Conservation (phyloP, 805 yeast species). For the Metschnikowia gruessii region DNA sequence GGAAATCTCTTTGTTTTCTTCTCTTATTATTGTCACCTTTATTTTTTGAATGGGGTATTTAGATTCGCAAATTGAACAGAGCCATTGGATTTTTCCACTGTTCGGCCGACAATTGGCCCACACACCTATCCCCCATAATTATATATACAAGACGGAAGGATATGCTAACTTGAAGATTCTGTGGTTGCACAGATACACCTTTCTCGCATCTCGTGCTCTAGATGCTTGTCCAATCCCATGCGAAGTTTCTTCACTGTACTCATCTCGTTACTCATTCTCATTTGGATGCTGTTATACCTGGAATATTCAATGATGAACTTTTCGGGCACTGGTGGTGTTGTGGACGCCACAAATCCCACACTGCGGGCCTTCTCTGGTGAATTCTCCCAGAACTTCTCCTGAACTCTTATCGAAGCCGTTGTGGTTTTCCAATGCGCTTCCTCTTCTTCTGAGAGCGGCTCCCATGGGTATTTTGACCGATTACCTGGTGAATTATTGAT, state of each 20-base stretch:
- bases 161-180: not conserved
- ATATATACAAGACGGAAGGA: not conserved
- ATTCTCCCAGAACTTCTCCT: conserved; percentile 8
- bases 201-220: conserved; percentile 11
- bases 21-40: too few species aligned
- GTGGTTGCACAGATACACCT: conserved; percentile 3
- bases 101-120: not conserved
- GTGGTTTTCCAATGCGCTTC: conserved; percentile 5
- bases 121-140: not conserved
- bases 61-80: too few species aligned
- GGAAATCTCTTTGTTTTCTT: too few species aligned
- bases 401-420: not conserved
- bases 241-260: conserved; percentile 9
- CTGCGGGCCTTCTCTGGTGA: not conserved
- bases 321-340: conserved; percentile 2
- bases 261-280: conserved; percentile 11
- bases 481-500: not conserved
- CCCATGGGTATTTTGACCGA: conserved; percentile 12
- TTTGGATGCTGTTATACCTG: conserved; percentile 6
- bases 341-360: conserved; percentile 2
- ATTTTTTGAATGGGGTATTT: too few species aligned
- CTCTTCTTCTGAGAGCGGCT: conserved; percentile 7
- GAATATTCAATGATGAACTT: conserved; percentile 8
- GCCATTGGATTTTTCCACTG: not conserved
- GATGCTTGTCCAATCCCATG: conserved; percentile 10